Evolutionary conservation across 495 filamentous ascomycete species (phyloP).

Genomic region (Venustampulla echinocandica): DNA sequence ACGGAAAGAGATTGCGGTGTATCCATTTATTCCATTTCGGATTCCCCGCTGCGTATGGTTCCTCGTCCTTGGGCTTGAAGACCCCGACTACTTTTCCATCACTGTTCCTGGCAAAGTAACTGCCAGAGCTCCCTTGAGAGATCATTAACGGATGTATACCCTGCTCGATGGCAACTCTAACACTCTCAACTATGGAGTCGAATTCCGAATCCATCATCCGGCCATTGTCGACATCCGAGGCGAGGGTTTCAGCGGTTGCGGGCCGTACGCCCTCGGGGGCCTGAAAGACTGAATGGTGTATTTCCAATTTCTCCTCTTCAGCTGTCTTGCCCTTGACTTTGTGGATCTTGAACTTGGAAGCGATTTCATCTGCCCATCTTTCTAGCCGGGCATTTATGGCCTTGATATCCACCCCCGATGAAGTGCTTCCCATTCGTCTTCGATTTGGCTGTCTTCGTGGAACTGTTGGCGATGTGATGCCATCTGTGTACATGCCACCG

Average conservation of each 20-base stretch:
- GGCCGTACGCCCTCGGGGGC: constrained; percentile 77
- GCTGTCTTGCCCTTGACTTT: constrained; percentile 62
- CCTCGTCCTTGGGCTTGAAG: constrained; percentile 99
- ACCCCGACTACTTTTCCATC: constrained; percentile 93
- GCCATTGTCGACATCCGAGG: constrained; percentile 33
- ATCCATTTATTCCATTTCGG: constrained; percentile 97
- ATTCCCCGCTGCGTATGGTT: constrained; percentile 87
- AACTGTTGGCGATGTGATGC: constrained; percentile 16
- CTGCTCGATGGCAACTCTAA: constrained; percentile 79
- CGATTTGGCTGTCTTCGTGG: constrained; percentile 36
- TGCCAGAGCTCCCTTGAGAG: constrained; percentile 90
- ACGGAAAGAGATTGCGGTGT: constrained; percentile 89
- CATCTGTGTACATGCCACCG: constrained; percentile 49
- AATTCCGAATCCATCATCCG: constrained; percentile 72
- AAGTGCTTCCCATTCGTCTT: constrained; percentile 57
- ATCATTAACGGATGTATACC: constrained; percentile 93
- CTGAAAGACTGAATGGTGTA: constrained; percentile 94
- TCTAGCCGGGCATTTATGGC: constrained; percentile 96
- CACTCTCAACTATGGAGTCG: constrained; percentile 83
- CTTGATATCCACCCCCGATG: constrained; percentile 92
- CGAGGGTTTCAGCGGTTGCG: constrained; percentile 64
- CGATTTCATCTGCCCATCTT: constrained; percentile 96
- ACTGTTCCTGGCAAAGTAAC: constrained; percentile 90
- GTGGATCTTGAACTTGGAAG: constrained; percentile 87
- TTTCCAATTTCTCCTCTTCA: constrained; percentile 85